phyloP scores from a whole-genome alignment of 176 grass and related monocot genomes.

The Phyllostachys edulis region DNA sequence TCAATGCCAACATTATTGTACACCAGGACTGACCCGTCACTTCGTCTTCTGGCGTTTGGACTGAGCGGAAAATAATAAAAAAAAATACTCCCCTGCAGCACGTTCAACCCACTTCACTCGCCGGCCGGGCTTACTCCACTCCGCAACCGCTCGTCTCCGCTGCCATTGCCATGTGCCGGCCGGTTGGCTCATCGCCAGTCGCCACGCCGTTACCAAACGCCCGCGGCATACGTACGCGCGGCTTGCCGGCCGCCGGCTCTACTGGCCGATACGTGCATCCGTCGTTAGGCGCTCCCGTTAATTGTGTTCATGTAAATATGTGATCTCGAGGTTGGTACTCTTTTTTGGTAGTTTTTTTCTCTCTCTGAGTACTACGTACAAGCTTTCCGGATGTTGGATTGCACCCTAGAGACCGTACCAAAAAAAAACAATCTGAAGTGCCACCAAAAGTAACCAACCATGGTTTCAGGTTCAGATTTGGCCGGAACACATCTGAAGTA shows the following conservation, averaged over 20 bases:
- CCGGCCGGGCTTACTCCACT: not conserved
- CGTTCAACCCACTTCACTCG: too few species aligned
- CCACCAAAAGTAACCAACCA: not conserved
- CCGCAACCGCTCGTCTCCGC: too few species aligned
- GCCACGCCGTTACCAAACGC: not conserved
- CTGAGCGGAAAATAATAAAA: not conserved
- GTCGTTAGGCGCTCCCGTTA: not conserved
- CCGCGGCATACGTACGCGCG: too few species aligned
- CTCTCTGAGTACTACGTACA: not conserved
- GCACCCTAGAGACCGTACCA: not conserved
- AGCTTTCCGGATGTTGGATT: not conserved
- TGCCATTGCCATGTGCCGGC: not conserved
- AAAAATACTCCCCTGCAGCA: too few species aligned
- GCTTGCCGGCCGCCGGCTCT: too few species aligned
- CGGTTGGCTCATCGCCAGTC: not conserved
- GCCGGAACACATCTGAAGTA: not conserved
- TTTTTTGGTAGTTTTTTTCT: not conserved
- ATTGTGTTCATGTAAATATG: not conserved
- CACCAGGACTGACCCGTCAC: too few species aligned
- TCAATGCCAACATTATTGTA: too few species aligned
- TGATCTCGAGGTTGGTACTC: not conserved
- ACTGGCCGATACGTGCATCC: not conserved
- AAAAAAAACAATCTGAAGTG: not conserved
- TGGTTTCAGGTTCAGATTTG: not conserved
- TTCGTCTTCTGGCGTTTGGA: too few species aligned